Conservation (phyloP, 441 rosid genomes). For the Pelargonium myrrhifolium region DNA sequence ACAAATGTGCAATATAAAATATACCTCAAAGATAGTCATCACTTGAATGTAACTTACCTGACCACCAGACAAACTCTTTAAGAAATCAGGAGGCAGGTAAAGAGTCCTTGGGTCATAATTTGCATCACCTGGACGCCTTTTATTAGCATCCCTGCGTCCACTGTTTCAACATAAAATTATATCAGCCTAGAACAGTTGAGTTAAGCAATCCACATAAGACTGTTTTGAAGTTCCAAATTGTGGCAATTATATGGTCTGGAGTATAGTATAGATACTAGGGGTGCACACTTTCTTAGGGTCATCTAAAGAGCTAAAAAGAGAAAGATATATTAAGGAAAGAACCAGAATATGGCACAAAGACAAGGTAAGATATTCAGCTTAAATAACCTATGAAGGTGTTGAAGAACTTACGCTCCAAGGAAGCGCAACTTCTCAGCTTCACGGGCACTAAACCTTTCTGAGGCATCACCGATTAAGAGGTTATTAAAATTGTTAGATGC, state of each 20-base stretch:
- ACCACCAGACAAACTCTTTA: slow-evolving; percentile 73
- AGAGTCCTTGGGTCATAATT: slow-evolving; percentile 80
- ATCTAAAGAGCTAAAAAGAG: not conserved
- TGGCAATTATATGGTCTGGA: not conserved
- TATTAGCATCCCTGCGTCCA: slow-evolving; percentile 56
- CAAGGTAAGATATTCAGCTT: not conserved
- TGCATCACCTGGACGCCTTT: slow-evolving; percentile 63
- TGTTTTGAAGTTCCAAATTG: not conserved
- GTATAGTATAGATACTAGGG: not conserved
- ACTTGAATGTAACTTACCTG: slow-evolving; percentile 45
- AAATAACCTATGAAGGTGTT: slow-evolving; percentile 4
- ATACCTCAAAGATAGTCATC: not conserved
- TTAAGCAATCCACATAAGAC: slow-evolving; percentile 4
- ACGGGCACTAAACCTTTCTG: slow-evolving; percentile 67
- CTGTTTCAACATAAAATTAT: slow-evolving; percentile 34
- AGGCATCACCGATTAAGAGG: slow-evolving; percentile 40
- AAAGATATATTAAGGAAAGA: slow-evolving; percentile 2
- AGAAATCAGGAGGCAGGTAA: slow-evolving; percentile 78
- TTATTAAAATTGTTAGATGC: slow-evolving; percentile 34
- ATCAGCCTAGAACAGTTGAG: slow-evolving; percentile 16
- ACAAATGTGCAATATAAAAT: slow-evolving; percentile 14
- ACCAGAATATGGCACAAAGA: not conserved
- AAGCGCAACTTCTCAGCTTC: slow-evolving; percentile 70
- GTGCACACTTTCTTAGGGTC: not conserved
- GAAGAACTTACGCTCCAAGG: slow-evolving; percentile 67